Conservation (phyloP, 202 grass and related monocot genomes). For the Musa balbisiana region DNA sequence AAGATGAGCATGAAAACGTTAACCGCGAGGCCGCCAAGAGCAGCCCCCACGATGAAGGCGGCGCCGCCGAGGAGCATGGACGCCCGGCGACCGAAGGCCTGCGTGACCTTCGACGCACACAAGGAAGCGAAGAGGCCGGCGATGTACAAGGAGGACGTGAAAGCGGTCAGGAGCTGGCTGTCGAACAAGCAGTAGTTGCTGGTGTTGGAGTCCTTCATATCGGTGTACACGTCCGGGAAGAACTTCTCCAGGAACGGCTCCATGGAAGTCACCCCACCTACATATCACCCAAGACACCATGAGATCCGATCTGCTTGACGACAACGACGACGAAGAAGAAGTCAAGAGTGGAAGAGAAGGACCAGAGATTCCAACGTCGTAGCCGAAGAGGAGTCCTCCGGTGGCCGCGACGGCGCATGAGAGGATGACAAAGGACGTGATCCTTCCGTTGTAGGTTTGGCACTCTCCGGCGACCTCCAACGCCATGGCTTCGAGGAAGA, state of each 20-base stretch:
- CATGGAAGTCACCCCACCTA: conserved; percentile 18
- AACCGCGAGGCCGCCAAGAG: neutral
- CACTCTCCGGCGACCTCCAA: neutral
- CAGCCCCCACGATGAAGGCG: neutral
- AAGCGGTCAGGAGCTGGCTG: conserved; percentile 68
- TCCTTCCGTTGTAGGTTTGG: conserved; percentile 46
- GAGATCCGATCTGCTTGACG: too few relatives aligned
- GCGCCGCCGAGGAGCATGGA: conserved; percentile 14
- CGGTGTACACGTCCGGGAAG: conserved; percentile 12
- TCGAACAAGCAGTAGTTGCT: conserved; percentile 97
- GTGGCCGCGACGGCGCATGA: conserved; percentile 85
- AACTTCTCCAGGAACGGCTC: conserved; percentile 15
- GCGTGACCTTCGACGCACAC: neutral
- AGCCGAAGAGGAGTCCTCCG: conserved; percentile 89
- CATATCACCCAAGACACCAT: too few relatives aligned
- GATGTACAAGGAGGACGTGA: conserved; percentile 77
- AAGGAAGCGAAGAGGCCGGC: conserved; percentile 52
- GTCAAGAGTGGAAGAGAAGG: neutral
- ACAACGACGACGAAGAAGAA: neutral
- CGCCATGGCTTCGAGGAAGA: neutral
- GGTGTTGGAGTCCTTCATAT: neutral
- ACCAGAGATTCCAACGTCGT: conserved; percentile 95
- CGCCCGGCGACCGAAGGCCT: neutral
- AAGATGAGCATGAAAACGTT: conserved; percentile 8
- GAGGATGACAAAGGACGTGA: conserved; percentile 67